Percentiles rank a stretch among this genome's conserved stretches.
Conservation (phyloP, 352 stramenopile species). For the Pythium phragmitis region DNA sequence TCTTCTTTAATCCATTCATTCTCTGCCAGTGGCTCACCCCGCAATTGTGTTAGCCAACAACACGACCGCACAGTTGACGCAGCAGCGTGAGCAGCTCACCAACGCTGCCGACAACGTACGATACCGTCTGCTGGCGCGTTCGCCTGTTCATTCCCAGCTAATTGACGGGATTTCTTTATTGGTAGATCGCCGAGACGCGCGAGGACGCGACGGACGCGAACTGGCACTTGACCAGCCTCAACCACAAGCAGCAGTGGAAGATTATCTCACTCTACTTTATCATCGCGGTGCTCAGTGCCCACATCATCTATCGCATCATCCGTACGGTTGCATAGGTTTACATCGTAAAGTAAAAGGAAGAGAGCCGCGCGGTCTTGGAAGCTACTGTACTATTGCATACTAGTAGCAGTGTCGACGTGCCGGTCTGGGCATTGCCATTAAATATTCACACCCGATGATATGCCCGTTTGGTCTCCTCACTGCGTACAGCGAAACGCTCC, state of each 20-base stretch:
- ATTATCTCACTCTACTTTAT: slow-evolving; percentile 78
- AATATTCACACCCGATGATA: no score
- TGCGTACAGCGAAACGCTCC: no score
- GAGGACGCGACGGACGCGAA: slow-evolving; percentile 68
- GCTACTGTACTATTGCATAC: no score
- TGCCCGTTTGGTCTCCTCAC: no score
- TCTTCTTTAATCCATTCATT: not conserved
- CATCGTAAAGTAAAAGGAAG: no score
- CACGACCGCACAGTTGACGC: slow-evolving; percentile 59
- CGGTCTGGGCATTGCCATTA: no score
- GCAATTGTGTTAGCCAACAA: slow-evolving; percentile 40
- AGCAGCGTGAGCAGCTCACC: slow-evolving; percentile 70
- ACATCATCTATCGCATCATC: slow-evolving; percentile 73
- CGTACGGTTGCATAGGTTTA: slow-evolving; percentile 38
- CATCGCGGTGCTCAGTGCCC: slow-evolving; percentile 61
- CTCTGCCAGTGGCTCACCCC: not conserved
- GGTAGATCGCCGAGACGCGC: slow-evolving; percentile 60
- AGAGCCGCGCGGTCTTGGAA: no score
- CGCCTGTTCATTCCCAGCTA: not conserved
- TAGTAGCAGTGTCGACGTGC: no score
- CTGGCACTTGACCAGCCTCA: slow-evolving; percentile 69
- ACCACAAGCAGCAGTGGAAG: slow-evolving; percentile 74
- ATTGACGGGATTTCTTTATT: not conserved
- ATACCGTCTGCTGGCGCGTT: not conserved
- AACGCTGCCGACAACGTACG: slow-evolving; percentile 74